Evolutionary conservation across 2,329 filamentous ascomycete species (phyloP), one percentile per base, ranked within the genome.

Genomic region (Trichoderma sp.): DNA sequence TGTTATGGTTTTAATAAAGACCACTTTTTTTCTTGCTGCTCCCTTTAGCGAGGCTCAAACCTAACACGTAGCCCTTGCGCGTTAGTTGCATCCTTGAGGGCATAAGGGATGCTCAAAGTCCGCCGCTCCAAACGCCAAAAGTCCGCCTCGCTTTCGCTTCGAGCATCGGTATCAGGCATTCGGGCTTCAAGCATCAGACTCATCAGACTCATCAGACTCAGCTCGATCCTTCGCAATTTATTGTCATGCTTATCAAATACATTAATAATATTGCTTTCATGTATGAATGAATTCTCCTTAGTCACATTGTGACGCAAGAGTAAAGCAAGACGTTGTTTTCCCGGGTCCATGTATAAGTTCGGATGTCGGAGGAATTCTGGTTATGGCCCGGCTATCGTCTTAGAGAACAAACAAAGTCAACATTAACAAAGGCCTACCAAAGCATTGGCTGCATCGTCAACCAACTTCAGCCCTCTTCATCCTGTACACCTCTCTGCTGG

Each of bases 401-500:
- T 13, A 13, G 46, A 49, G 46, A 24, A 49, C 18, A 46, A 8
- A 1, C 16, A 46, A 26, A 26, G 26, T 26, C 4, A 26, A 26
- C 26, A 26, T 26, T 26, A 26, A 26, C 26, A 26, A 26, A 26
- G 26, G 26, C 2, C 26, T 26, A 4, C 26, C 26, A 26, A 26
- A 26, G 26, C 2, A 26, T 26, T 26, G 26, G 26, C 26, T 26
- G 26, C 26, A 26, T 26, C 26, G 26, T 26, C 26, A 26, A 26
- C 26, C 4, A 26, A 26, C 26, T 26, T 26, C 26, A 26, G 26
- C 26, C 26, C 26, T 26, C 26, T 26, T 26, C 26, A 26, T 26
- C 26, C 85, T 1, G 90, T 91, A 74, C 89, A 93, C 71, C 91
- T 85, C 77, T 93, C 89, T 69, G 84, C 83, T 0, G 92, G 89